Conservation (phyloP, 768 basidiomycete genomes). For the Boletus vermiculosoides region DNA sequence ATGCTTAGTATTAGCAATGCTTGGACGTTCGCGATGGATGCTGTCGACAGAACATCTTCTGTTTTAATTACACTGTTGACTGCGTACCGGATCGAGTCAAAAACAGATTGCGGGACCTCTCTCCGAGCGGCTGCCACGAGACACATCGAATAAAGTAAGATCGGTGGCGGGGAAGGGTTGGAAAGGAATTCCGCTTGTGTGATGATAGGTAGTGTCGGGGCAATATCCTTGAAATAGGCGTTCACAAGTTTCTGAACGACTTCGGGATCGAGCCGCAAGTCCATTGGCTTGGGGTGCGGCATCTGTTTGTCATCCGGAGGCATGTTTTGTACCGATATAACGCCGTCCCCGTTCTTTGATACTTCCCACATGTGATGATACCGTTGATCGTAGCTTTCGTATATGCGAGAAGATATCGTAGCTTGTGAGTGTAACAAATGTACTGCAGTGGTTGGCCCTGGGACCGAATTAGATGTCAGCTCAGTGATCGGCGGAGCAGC, state of each 20-base stretch:
- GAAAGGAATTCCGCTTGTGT: conserved; percentile 86
- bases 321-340: conserved; percentile 78
- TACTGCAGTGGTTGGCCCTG: conserved; percentile 84
- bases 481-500: conserved; percentile 11
- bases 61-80: conserved; percentile 85
- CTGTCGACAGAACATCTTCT: conserved; percentile 88
- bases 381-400: conserved; percentile 84
- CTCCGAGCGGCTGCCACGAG: conserved; percentile 86
- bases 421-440: conserved; percentile 91
- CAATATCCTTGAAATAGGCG: conserved; percentile 85
- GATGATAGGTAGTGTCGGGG: conserved; percentile 87
- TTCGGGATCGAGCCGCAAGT: conserved; percentile 73
- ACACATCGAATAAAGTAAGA: conserved; percentile 92
- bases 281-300: conserved; percentile 58
- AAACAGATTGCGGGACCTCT: conserved; percentile 80
- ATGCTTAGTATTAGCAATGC: conserved; percentile 81
- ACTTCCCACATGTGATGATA: conserved; percentile 90
- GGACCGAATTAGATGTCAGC: conserved; percentile 33
- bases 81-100: conserved; percentile 83
- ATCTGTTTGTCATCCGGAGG: conserved; percentile 53
- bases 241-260: conserved; percentile 83
- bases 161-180: conserved; percentile 65
- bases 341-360: conserved; percentile 77
- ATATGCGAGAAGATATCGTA: conserved; percentile 78
- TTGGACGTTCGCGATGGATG: conserved; percentile 85